Evolutionary conservation across 768 basidiomycete species (phyloP), one percentile per base, ranked within the genome.

Genomic region (Roridomyces roridus): DNA sequence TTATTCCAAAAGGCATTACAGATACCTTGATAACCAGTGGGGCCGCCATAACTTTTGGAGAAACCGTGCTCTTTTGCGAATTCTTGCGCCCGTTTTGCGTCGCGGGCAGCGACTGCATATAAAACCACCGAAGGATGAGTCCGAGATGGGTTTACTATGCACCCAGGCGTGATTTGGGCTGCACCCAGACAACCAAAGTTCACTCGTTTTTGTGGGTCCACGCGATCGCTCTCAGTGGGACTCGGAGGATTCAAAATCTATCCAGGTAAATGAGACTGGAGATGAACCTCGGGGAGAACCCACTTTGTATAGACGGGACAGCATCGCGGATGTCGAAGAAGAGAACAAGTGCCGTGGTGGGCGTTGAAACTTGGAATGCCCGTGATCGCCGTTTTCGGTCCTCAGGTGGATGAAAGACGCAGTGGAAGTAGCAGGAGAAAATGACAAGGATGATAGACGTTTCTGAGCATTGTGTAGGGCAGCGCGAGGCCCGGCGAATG

Each of bases 31-130:
- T 85, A 85, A 0, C 72, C 72, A 35, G 62, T 66, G 15, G 60
- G 17, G 1, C 80, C 81, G 6, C 75, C 74, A 56, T 81, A 86
- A 18, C 73, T 76, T 61, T 77, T 84, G 31, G 71, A 64, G 54
- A 89, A 83, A 0, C 70, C 66, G 47, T 85, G 71, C 64, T 81
- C 80, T 61, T 75, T 77, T 3, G 88, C 86, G 39, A 74, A 82
- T 9, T 61, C 64, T 36, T 75, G 62, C 5, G 84, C 86, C 5
- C 67, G 68, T 7, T 29, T 49, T 24, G 70, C 55, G 62, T 80
- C 79, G 12, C 84, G 72, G 7, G 83, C 76, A 1, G 83, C 83
- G 11, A 85, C 72, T 0, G 77, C 83, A 29, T 70, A 63, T 5
- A 85, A 65, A 6, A 77, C 71, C 3, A 76, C 79, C 46, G 79